Conservation (phyloP, 495 filamentous ascomycete species). For the Penicillium verhagenii region DNA sequence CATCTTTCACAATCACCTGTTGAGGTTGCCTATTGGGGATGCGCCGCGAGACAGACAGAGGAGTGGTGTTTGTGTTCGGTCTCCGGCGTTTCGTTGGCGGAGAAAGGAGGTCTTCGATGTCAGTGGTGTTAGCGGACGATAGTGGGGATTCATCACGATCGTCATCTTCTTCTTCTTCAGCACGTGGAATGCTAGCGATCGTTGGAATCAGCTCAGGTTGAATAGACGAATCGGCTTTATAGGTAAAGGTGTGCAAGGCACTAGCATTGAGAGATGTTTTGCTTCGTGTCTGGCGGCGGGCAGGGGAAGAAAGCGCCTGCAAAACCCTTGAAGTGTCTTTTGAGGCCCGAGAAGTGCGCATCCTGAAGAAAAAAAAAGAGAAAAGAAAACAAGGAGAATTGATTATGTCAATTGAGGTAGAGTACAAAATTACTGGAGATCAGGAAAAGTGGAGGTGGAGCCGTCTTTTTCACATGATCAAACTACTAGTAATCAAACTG, state of each 20-base stretch:
- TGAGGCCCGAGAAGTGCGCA: slow-evolving; percentile 63
- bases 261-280: slow-evolving; percentile 22
- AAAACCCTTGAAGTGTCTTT: slow-evolving; percentile 56
- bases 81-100: slow-evolving; percentile 52
- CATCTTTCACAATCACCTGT: slow-evolving; percentile 23
- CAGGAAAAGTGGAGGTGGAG: neutral
- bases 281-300: slow-evolving; percentile 40
- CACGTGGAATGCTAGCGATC: slow-evolving; percentile 4
- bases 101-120: slow-evolving; percentile 65
- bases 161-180: too few species aligned
- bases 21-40: slow-evolving; percentile 6
- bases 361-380: slow-evolving; percentile 20
- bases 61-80: slow-evolving; percentile 24
- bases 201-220: slow-evolving; percentile 15
- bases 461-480: slow-evolving; percentile 23
- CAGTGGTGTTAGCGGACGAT: slow-evolving; percentile 44
- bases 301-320: slow-evolving; percentile 43
- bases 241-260: slow-evolving; percentile 32
- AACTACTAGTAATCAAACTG: neutral
- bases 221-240: slow-evolving; percentile 15
- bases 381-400: neutral
- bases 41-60: slow-evolving; percentile 16
- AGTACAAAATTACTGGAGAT: too few species aligned
- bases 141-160: slow-evolving; percentile 43
- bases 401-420: too few species aligned